Conservation (phyloP, 2,329 filamentous ascomycete genomes). For the Calonectria pseudoreteaudii region DNA sequence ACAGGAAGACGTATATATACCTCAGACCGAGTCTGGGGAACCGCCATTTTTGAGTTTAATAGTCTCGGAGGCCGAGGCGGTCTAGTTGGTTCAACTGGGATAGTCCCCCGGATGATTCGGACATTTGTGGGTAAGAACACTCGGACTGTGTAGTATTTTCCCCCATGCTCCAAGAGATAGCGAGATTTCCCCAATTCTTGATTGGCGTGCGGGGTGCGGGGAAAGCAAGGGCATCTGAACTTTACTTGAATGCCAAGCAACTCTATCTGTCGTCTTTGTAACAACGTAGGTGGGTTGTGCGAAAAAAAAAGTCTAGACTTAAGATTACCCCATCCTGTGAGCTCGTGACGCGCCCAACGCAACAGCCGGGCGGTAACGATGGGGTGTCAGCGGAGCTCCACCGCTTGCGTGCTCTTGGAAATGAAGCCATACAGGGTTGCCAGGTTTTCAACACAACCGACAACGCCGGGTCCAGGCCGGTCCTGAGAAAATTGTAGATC, state of each 20-base stretch:
- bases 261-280: not conserved
- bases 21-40: not conserved
- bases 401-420: not conserved
- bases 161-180: not conserved
- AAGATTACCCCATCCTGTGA: not conserved
- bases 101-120: not conserved
- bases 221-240: not conserved
- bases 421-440: not conserved
- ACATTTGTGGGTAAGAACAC: not conserved
- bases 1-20: not conserved
- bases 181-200: not conserved
- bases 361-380: not conserved
- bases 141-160: too few relatives aligned
- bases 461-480: too few relatives aligned
- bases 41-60: not conserved
- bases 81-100: not conserved
- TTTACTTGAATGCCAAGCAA: not conserved
- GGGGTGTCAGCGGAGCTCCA: not conserved
- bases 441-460: not conserved
- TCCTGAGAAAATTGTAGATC: not conserved
- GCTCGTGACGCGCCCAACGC: not conserved
- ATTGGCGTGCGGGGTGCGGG: not conserved
- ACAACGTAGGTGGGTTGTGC: not conserved
- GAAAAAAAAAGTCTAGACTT: not conserved
- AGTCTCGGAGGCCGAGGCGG: not conserved